Percentiles rank a stretch among this genome's conserved stretches.
Conservation (phyloP, 192 early-diverging fungal genomes). For the Borealophlyctis nickersoniae region DNA sequence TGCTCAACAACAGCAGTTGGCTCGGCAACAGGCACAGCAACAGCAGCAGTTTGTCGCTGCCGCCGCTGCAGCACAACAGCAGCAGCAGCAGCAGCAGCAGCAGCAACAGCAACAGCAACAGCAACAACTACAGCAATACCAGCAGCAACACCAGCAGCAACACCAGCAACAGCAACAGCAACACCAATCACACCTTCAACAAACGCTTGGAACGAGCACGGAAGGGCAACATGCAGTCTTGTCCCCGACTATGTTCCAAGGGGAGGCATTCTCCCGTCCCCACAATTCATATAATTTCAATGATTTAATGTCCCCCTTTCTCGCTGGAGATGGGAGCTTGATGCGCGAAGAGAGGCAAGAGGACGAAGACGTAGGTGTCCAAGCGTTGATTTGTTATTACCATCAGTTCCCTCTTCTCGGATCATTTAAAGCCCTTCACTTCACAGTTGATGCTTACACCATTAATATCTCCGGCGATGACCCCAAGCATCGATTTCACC, state of each 20-base stretch:
- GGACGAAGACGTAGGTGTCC: background rate
- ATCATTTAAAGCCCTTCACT: background rate
- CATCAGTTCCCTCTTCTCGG: background rate
- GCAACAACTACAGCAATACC: slow-evolving; percentile 5
- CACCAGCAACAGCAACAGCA: slow-evolving; percentile 3
- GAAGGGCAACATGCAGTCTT: background rate
- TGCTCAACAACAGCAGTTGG: background rate
- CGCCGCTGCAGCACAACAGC: no score
- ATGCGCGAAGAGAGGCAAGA: background rate
- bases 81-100: background rate
- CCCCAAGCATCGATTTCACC: slow-evolving; percentile 55
- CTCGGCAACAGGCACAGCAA: background rate
- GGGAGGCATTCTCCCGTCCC: background rate
- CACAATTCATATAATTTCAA: slow-evolving; percentile 2
- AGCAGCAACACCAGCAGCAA: slow-evolving; percentile 5
- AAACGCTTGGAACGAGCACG: background rate
- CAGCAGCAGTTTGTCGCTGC: slow-evolving; percentile 9
- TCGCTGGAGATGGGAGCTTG: background rate
- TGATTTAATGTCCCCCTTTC: slow-evolving; percentile 4
- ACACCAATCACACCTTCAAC: background rate
- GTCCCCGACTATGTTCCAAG: background rate
- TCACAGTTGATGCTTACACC: slow-evolving; percentile 53
- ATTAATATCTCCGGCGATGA: slow-evolving; percentile 68
- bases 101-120: slow-evolving; percentile 6
- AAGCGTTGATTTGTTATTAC: background rate